Base-by-base conservation (phyloP, 805 yeast genomes). In the Zygoascus flipseniorum region DNA sequence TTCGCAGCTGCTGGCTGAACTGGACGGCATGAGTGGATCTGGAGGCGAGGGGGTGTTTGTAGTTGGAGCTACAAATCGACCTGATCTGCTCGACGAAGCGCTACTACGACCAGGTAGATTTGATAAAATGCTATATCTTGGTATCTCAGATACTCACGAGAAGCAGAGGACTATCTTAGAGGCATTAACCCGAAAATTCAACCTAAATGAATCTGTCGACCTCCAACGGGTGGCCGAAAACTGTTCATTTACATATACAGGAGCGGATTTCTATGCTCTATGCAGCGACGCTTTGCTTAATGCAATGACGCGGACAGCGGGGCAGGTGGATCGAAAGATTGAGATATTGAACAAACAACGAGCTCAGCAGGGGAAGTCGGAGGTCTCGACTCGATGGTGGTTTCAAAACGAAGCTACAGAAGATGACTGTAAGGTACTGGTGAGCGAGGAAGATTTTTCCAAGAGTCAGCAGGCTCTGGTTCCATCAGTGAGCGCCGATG, bases 21-120 rank as follows among this genome's bases (percentile, higher is more conserved):
- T 93, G 45, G 99, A 93, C 66, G 98, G 98, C 26, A 92, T 92
- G 97, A 84, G 95, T 62, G 66, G 73, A 13, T 84, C 84, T 9
- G 85, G 85, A 6, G 85, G 83, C 3, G 89, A 85, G 54, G 98
- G 97, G 5, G 97, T 93, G 0, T 93, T 93, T 67, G 97, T 92
- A 5, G 96, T 93, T 45, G 99, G 99, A n/a, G 99, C 99, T 4
- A 93, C 99, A 0, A 93, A 93, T 63, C 77, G 99, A 62, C 99
- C 99, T 0, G 99, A 93, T 72, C 72, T 93, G 57, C 73, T 93
- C 44, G 99, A 93, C 65, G 97, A 92, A 66, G 97, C 98, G 0
- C 74, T 93, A 48, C 71, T 93, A 54, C 79, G 99, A 65, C 97
- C 97, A 0, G 96, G 97, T 2, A 77, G 99, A 65, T 93, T 93